phyloP scores from a whole-genome alignment of 176 grass and related monocot species.

The Chloris gayana region DNA sequence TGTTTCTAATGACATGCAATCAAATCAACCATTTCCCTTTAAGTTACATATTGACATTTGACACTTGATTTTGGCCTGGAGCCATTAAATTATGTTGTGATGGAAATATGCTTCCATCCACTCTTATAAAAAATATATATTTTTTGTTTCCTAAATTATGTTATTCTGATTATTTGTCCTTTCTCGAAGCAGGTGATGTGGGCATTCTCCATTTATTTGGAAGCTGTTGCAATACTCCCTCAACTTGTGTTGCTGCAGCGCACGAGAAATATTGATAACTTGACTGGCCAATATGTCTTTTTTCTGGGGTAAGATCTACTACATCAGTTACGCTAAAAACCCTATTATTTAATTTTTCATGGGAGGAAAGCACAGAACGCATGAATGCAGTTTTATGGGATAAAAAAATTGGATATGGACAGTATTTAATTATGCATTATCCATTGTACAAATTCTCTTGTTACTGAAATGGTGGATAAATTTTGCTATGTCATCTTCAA shows the following conservation, averaged over 20 bases:
- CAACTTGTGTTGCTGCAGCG: conserved; percentile 89
- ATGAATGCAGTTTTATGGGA: not conserved
- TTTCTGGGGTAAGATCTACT: conserved; percentile 76
- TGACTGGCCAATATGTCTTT: conserved; percentile 98
- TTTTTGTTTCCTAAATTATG: not conserved
- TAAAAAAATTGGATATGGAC: not conserved
- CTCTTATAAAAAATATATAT: not conserved
- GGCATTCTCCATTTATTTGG: conserved; percentile 93
- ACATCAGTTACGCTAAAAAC: not conserved
- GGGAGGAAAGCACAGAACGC: conserved; percentile 2
- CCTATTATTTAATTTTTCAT: not conserved
- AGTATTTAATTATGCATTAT: not conserved
- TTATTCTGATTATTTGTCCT: conserved; percentile 24
- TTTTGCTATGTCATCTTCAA: conserved; percentile 13
- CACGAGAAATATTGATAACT: conserved; percentile 89
- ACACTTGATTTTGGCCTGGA: conserved; percentile 6
- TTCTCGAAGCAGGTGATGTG: conserved; percentile 72
- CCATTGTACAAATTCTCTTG: not conserved
- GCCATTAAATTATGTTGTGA: conserved; percentile 17
- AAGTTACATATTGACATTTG: conserved; percentile 7
- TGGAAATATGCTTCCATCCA: not conserved
- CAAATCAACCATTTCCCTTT: not conserved
- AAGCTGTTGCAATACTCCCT: conserved; percentile 95
- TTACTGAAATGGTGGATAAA: conserved; percentile 1
- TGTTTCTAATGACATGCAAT: not conserved